Evolutionary conservation across 2,329 filamentous ascomycete species (phyloP).

Genomic region (Albifimbria verrucaria): DNA sequence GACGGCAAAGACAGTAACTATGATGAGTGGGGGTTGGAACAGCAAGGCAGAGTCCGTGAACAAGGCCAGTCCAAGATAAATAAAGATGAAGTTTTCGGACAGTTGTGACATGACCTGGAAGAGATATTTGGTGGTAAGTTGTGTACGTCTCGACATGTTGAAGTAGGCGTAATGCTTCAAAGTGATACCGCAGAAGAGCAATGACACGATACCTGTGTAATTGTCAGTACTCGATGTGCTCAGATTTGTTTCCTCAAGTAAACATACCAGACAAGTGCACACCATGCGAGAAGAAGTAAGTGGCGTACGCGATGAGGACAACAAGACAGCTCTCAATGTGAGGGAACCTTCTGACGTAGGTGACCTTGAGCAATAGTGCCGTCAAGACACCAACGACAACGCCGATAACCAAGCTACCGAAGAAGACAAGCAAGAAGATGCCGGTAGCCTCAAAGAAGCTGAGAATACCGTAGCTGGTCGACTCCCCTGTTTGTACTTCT

Average conservation of each 20-base stretch:
- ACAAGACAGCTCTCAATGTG: constrained; percentile 97
- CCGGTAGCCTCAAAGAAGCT: constrained; percentile 89
- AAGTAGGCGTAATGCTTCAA: constrained; percentile 99
- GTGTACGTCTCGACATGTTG: constrained; percentile 97
- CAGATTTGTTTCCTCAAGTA: background rate
- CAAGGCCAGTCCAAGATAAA: constrained; percentile 90
- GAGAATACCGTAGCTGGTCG: constrained; percentile 69
- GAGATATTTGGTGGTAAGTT: constrained; percentile 95
- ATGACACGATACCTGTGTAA: constrained; percentile 78
- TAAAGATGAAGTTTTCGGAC: constrained; percentile 99
- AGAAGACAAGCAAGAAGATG: constrained; percentile 94
- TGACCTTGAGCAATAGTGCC: constrained; percentile 89
- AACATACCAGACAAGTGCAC: constrained; percentile 87
- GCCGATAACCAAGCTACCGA: constrained; percentile 87
- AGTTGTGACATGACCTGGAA: constrained; percentile 94
- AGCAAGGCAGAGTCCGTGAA: constrained; percentile 87
- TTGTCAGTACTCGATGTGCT: background rate
- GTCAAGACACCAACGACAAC: constrained; percentile 82
- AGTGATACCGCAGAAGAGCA: constrained; percentile 97
- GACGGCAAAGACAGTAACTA: constrained; percentile 87
- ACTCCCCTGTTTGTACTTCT: constrained; percentile 80
- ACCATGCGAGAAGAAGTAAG: constrained; percentile 96
- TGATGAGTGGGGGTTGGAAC: constrained; percentile 93
- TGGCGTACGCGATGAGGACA: constrained; percentile 90
- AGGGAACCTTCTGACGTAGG: constrained; percentile 84